Percentiles rank a stretch among this genome's conserved stretches.
These are phyloP conservation scores for Suillus hirtellus DNA, from an alignment of 768 basidiomycete species.

Conservation along the genomic window DNA sequence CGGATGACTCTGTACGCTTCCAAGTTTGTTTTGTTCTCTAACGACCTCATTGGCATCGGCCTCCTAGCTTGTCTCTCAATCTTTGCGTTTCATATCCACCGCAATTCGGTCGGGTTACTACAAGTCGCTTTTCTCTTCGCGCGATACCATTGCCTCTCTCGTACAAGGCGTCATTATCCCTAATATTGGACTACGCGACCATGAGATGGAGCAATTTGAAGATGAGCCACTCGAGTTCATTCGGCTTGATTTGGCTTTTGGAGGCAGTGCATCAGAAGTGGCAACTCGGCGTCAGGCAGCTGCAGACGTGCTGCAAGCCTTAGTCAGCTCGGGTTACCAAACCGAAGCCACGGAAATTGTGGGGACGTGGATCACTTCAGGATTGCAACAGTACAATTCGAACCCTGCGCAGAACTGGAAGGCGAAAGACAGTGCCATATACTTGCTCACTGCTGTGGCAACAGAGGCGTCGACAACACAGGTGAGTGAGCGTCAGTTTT, in stretches of 20 bases:
- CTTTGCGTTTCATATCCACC: slow-evolving; percentile 87
- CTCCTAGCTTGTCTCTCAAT: slow-evolving; percentile 80
- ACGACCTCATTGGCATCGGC: neutral
- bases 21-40: neutral
- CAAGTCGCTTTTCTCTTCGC: slow-evolving; percentile 74
- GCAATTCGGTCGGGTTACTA: slow-evolving; percentile 89
- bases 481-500: slow-evolving; percentile 41
- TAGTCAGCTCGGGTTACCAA: slow-evolving; percentile 82
- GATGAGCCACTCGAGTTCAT: slow-evolving; percentile 97
- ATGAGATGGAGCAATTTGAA: slow-evolving; percentile 94
- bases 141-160: slow-evolving; percentile 79
- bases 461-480: slow-evolving; percentile 84
- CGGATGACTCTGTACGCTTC: slow-evolving; percentile 67
- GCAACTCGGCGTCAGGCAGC: slow-evolving; percentile 91
- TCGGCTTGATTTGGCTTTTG: slow-evolving; percentile 75
- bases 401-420: slow-evolving; percentile 75
- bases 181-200: slow-evolving; percentile 85
- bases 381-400: slow-evolving; percentile 65
- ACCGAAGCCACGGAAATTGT: slow-evolving; percentile 86
- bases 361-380: slow-evolving; percentile 77
- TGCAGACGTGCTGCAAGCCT: slow-evolving; percentile 90
- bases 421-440: slow-evolving; percentile 91
- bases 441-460: slow-evolving; percentile 91
- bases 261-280: slow-evolving; percentile 54
- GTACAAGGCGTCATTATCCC: slow-evolving; percentile 91